Evolutionary conservation across 306 rosid species (phyloP), one percentile per base, ranked within the genome.

Genomic region (Acacia melanoxylon): DNA sequence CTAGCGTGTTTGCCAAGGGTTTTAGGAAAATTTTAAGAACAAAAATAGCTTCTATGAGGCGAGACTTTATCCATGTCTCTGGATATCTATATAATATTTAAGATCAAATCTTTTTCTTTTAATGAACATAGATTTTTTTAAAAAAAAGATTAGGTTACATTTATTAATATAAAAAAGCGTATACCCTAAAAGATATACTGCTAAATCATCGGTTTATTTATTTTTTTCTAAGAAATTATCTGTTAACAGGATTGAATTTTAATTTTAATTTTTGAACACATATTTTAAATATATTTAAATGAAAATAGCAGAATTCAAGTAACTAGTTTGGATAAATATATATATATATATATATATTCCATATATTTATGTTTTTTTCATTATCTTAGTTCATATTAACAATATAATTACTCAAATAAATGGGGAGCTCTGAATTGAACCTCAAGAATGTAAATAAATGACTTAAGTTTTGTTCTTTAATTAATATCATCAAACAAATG

Each of bases 11-110:
- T n/a, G n/a, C n/a, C n/a, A n/a, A n/a, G n/a, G n/a, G n/a, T n/a
- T n/a, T n/a, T n/a, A n/a, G n/a, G n/a, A n/a, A n/a, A n/a, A n/a
- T n/a, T n/a, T n/a, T n/a, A n/a, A n/a, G n/a, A n/a, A n/a, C n/a
- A n/a, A n/a, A n/a, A 94, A 88, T 94, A 90, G 97, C 91, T 89
- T 90, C 7, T 91, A 75, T 84, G 89, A 84, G 91, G 80, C 87
- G 89, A 89, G 10, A 68, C 25, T 67, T 67, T 67, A 11, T 52
- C 10, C 19, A 19, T 52, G 0, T 52, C 22, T 52, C 5, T 3
- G 10, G 16, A 16, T 49, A 4, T 15, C 54, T 49, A 49, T 49
- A 13, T 56, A 56, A 56, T 56, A 56, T 56, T n/a, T 56, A n/a
- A 8, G 12, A n/a, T 13, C 1, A 9, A 56, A 56, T 56, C 0